These are phyloP conservation scores for Tulasnella sp. DNA, from an alignment of 768 basidiomycete species.

Conservation along the genomic window DNA sequence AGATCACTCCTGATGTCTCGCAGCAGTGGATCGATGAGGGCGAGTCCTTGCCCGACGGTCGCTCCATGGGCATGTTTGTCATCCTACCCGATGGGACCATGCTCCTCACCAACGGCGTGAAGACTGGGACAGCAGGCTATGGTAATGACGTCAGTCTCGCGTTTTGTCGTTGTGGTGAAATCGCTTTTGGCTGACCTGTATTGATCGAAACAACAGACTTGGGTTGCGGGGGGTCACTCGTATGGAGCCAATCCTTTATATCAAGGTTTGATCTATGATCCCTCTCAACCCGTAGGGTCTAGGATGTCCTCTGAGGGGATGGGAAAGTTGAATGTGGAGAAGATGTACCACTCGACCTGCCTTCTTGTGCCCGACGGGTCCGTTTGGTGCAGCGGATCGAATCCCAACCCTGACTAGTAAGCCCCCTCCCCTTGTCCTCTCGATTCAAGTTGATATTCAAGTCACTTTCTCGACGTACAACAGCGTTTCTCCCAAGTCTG, in stretches of 20 bases:
- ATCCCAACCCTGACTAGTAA: constrained; percentile 71
- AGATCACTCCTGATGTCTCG: constrained; percentile 74
- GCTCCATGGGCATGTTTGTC: constrained; percentile 91
- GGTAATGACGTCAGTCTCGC: constrained; percentile 43
- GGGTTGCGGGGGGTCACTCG: constrained; percentile 35
- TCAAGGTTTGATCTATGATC: constrained; percentile 76
- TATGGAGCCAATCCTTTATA: constrained; percentile 71
- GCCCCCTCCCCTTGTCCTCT: no score
- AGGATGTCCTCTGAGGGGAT: constrained; percentile 66
- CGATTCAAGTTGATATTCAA: no score
- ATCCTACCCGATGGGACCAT: constrained; percentile 66
- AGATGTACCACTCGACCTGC: constrained; percentile 87
- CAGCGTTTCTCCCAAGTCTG: constrained; percentile 15
- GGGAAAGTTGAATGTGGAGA: constrained; percentile 48
- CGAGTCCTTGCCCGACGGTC: constrained; percentile 47
- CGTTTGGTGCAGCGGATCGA: constrained; percentile 82
- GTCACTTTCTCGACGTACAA: no score
- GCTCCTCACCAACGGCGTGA: constrained; percentile 72
- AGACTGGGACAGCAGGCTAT: constrained; percentile 85
- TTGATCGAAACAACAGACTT: not conserved
- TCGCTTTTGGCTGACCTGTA: no score
- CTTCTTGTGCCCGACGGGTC: constrained; percentile 68
- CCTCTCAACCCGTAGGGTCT: constrained; percentile 52
- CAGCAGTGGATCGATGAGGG: constrained; percentile 47
- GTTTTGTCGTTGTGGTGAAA: no score